A percentile compares a stretch with the other conserved stretches of the same genome.
Conservation (phyloP, 495 filamentous ascomycete genomes). For the Penicillium canariense region DNA sequence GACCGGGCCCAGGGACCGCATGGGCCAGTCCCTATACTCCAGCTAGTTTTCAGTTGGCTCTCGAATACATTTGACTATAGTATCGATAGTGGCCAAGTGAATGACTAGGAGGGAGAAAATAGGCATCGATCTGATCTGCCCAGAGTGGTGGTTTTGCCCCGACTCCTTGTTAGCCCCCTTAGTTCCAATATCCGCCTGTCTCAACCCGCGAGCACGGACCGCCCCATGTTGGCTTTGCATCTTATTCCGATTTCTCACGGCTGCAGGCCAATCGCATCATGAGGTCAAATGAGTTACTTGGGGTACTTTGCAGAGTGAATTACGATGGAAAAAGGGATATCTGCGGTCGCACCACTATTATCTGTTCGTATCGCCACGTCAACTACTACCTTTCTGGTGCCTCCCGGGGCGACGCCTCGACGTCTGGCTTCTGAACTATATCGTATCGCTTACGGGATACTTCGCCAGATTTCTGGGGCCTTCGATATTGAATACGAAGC, state of each 20-base stretch:
- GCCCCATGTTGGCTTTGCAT: slow-evolving; percentile 6
- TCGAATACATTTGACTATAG: neutral
- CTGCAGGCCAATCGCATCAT: neutral
- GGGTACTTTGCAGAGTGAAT: neutral
- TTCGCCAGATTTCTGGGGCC: no score
- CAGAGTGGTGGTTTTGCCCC: neutral
- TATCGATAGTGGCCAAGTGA: neutral
- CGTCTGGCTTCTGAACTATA: slow-evolving; percentile 2
- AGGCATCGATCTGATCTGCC: neutral
- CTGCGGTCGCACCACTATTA: neutral
- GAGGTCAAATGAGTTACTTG: neutral
- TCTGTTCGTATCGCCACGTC: neutral
- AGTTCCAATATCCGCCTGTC: slow-evolving; percentile 17
- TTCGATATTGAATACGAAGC: neutral
- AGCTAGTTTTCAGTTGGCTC: neutral
- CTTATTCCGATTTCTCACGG: slow-evolving; percentile 2
- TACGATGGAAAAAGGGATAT: neutral
- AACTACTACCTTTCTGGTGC: neutral
- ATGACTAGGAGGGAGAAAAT: neutral
- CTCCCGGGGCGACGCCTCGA: neutral
- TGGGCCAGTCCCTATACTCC: neutral
- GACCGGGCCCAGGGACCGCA: neutral
- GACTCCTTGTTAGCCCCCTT: slow-evolving; percentile 11
- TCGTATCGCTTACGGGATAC: neutral
- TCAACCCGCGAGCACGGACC: slow-evolving; percentile 19